These are phyloP conservation scores for Tolypocladium nubicola DNA, from an alignment of 2,329 filamentous ascomycete genomes.

Conservation along the genomic window DNA sequence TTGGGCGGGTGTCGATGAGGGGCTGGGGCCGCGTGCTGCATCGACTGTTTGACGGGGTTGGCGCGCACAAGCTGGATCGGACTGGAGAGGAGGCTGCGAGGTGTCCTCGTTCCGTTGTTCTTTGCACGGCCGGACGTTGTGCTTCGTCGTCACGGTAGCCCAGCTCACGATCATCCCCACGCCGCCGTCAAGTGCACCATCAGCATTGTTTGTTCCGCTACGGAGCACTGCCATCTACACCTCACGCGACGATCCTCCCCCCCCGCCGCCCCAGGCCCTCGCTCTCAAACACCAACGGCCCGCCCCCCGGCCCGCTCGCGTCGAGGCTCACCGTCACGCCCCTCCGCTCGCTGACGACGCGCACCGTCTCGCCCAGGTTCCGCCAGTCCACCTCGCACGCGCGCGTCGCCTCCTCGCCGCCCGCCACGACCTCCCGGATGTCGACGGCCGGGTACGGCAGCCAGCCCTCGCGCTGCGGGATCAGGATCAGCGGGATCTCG, in stretches of 20 bases:
- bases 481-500: conserved; percentile 59
- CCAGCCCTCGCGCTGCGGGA: conserved; percentile 70
- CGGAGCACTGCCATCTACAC: too few relatives aligned
- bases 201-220: neutral
- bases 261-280: conserved; percentile 26
- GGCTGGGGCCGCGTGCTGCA: too few relatives aligned
- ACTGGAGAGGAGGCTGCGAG: too few relatives aligned
- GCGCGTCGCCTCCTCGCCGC: conserved; percentile 12
- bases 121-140: too few relatives aligned
- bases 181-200: neutral
- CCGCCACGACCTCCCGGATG: conserved; percentile 49
- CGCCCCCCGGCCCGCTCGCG: conserved; percentile 52
- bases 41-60: too few relatives aligned
- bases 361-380: conserved; percentile 66
- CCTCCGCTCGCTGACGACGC: conserved; percentile 60
- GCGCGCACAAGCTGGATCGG: too few relatives aligned
- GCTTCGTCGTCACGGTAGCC: too few relatives aligned
- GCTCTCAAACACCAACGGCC: conserved; percentile 56
- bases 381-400: conserved; percentile 70
- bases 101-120: too few relatives aligned
- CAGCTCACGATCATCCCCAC: too few relatives aligned
- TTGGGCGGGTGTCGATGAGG: too few relatives aligned
- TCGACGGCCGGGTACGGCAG: conserved; percentile 72
- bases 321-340: conserved; percentile 66
- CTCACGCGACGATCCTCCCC: conserved; percentile 25